Conservation (phyloP, 345 rosid genomes). For the Turritis glabra region DNA sequence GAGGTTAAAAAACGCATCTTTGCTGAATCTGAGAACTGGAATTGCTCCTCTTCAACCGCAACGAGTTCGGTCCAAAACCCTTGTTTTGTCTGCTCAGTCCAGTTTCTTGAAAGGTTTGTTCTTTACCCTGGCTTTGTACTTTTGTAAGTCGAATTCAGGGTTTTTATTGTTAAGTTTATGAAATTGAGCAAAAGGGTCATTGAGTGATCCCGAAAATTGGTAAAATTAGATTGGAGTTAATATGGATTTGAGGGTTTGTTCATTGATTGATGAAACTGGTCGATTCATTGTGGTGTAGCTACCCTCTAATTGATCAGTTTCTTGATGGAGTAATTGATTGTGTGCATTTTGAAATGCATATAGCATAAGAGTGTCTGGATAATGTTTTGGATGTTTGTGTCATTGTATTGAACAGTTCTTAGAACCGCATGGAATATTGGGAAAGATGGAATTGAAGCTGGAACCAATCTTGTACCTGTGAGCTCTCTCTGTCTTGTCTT, state of each 20-base stretch:
- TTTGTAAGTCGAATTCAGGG: neutral
- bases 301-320: neutral
- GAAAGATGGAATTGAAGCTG: conserved; percentile 83
- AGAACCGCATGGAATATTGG: conserved; percentile 83
- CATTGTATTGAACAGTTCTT: conserved; percentile 44
- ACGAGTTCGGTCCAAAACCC: conserved; percentile 36
- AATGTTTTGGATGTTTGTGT: neutral
- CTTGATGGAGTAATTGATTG: conserved; percentile 1
- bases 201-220: neutral
- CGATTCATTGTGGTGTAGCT: neutral
- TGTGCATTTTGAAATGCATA: conserved; percentile 6
- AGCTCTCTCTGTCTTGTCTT: conserved; percentile 40
- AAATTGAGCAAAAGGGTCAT: conserved; percentile 19
- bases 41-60: conserved; percentile 14
- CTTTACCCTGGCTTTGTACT: neutral
- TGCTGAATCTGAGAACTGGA: conserved; percentile 25
- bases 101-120: conserved; percentile 54
- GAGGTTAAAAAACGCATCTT: conserved; percentile 33
- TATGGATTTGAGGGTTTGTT: neutral
- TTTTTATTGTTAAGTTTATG: neutral
- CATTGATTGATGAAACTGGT: neutral
- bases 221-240: neutral
- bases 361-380: neutral
- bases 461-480: conserved; percentile 84
- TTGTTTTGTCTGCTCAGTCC: conserved; percentile 50